Evolutionary conservation across 768 basidiomycete genomes (phyloP), one percentile per base, ranked within the genome.

Genomic region (Amanita exitialis): DNA sequence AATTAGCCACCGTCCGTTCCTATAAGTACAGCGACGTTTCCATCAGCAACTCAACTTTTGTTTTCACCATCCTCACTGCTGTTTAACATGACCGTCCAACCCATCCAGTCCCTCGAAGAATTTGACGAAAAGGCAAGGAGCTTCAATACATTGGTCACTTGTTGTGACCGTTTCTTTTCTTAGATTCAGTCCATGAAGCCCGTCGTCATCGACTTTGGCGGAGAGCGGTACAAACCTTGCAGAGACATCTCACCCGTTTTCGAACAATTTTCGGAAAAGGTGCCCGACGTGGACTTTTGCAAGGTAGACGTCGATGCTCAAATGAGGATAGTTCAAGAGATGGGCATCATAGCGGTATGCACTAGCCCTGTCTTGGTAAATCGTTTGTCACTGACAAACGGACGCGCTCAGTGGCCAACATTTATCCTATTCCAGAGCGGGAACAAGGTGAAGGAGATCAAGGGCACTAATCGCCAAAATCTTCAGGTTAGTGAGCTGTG

Each of bases 221-320:
- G 83, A 37, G 75, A 77, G 2, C 86, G 86, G 84, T 86, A 80
- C 64, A 82, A 82, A 10, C 83, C 84, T 12, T 86, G 84, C 77
- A 72, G 66, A 49, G 56, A 71, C 36, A 85, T 87, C 66, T 76
- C 76, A n/a, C 85, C 85, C 50, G 59, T 82, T 38, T 80, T 86
- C 57, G 80, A 84, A 62, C 68, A 73, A 54, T 60, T 82, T 20
- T 70, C 79, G 2, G 56, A 66, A 0, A 61, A 65, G 20, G 60
- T 57, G 46, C 53, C 64, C 2, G 67, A 61, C 15, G 60, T 84
- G 49, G 70, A 73, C n/a, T 84, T 86, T 62, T 85, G 81, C 73
- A 86, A 84, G 61, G 80, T 89, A 49, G 79, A 91, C 55, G 76
- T 87, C 28, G 88, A 91, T 57, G 69, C 69, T 34, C 75, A 76